Conservation (phyloP, 2,329 filamentous ascomycete genomes). For the Thielaviopsis euricoi region DNA sequence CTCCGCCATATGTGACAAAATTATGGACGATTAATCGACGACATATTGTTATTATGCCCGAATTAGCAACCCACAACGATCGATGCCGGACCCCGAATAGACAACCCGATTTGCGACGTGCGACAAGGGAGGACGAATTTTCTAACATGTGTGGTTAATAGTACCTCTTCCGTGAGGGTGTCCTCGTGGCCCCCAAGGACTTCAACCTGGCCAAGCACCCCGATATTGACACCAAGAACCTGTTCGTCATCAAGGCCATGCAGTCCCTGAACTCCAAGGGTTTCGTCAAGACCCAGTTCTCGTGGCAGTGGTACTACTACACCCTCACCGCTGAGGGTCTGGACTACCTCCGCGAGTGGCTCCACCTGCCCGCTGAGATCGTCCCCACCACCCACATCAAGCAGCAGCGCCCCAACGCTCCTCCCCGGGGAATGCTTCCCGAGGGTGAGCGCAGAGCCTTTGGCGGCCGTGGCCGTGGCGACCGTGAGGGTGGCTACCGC, state of each 20-base stretch:
- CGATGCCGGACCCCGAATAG: not conserved
- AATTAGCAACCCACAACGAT: conserved; percentile 9
- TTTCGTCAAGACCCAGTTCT: conserved; percentile 99
- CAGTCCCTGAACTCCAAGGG: conserved; percentile 97
- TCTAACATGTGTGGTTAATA: conserved; percentile 21
- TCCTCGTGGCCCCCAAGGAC: conserved; percentile 98
- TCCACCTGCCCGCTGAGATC: conserved; percentile 98
- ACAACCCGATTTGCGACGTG: not conserved
- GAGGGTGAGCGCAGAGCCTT: conserved; percentile 68
- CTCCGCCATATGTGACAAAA: not conserved
- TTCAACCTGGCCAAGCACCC: conserved; percentile 95
- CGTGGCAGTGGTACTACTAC: conserved; percentile 99
- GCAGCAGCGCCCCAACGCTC: conserved; percentile 97
- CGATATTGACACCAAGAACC: conserved; percentile 99
- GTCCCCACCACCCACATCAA: conserved; percentile 99
- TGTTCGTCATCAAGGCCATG: conserved; percentile 96
- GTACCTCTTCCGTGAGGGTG: conserved; percentile 91
- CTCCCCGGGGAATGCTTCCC: conserved; percentile 96
- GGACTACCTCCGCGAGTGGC: conserved; percentile 99
- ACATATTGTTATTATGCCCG: conserved; percentile 12
- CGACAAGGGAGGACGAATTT: not conserved
- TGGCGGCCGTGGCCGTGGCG: conserved; percentile 63
- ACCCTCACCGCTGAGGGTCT: conserved; percentile 98
- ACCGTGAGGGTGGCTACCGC: conserved; percentile 82
- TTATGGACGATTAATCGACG: not conserved